These are phyloP conservation scores for Ophiostoma perfectum DNA, from an alignment of 2,329 filamentous ascomycete genomes.

Conservation along the genomic window DNA sequence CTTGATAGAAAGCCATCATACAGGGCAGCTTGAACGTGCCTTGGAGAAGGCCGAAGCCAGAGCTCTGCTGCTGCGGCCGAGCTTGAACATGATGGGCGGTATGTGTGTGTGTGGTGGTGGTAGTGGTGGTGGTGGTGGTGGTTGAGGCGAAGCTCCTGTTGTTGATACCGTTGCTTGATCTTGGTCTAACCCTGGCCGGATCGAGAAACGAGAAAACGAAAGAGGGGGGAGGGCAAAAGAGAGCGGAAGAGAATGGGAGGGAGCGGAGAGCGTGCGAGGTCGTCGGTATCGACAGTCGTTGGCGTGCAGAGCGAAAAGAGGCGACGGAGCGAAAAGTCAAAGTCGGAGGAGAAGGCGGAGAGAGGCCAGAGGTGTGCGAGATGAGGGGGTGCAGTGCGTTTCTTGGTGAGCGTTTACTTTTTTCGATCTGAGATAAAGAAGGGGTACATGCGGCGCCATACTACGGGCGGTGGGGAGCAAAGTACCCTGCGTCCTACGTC, in stretches of 20 bases:
- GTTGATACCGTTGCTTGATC: not conserved
- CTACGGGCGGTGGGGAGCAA: no score
- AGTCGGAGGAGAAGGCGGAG: not conserved
- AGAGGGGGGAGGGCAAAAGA: not conserved
- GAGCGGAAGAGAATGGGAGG: not conserved
- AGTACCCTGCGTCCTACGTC: not conserved
- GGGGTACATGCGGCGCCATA: not conserved
- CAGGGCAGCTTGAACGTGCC: slow-evolving; percentile 44
- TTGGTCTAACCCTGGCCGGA: not conserved
- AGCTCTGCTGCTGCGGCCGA: slow-evolving; percentile 75
- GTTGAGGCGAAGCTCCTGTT: slow-evolving; percentile 8
- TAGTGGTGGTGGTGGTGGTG: not conserved
- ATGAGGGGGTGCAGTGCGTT: slow-evolving; percentile 9
- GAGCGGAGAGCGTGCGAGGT: not conserved
- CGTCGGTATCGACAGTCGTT: slow-evolving; percentile 7
- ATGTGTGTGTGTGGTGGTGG: slow-evolving; percentile 29
- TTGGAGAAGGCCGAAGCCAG: slow-evolving; percentile 73
- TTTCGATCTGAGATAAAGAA: slow-evolving; percentile 4
- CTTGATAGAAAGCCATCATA: not conserved
- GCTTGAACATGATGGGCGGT: slow-evolving; percentile 66
- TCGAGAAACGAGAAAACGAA: not conserved
- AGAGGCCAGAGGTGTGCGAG: slow-evolving; percentile 11
- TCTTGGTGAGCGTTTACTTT: slow-evolving; percentile 5
- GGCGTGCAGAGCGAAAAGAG: not conserved
- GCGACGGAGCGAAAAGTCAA: slow-evolving; percentile 7